A percentile compares a stretch with the other conserved stretches of the same genome.
Evolutionary conservation across 495 filamentous ascomycete genomes (phyloP).

Genomic region (Talaromyces borbonicus): DNA sequence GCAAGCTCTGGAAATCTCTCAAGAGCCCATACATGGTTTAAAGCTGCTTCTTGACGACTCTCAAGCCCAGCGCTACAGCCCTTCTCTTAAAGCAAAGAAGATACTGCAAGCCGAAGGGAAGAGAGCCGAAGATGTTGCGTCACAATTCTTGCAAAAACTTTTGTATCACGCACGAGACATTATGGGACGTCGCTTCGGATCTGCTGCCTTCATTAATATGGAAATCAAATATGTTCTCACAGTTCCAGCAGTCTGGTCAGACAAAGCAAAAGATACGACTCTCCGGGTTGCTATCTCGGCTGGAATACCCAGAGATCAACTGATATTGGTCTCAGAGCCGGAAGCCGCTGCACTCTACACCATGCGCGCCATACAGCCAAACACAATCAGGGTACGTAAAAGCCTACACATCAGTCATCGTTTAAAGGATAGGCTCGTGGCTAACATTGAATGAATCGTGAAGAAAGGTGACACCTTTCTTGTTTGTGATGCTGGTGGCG

Average conservation of each 20-base stretch:
- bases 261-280: constrained; percentile 40
- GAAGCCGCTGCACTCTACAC: constrained; percentile 51
- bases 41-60: constrained; percentile 29
- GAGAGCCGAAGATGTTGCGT: constrained; percentile 23
- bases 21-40: constrained; percentile 20
- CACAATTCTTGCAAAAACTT: constrained; percentile 34
- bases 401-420: not conserved
- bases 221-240: constrained; percentile 34
- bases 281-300: constrained; percentile 35
- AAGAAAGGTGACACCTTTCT: constrained; percentile 38
- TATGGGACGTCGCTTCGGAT: constrained; percentile 24
- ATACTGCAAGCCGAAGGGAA: constrained; percentile 15
- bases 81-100: constrained; percentile 11
- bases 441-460: too few relatives aligned
- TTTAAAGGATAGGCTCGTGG: too few relatives aligned
- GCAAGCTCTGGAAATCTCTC: constrained; percentile 16
- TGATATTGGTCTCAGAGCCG: constrained; percentile 50
- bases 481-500: constrained; percentile 49
- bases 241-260: constrained; percentile 48
- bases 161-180: constrained; percentile 21
- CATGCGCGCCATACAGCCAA: constrained; percentile 24
- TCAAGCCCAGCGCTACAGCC: constrained; percentile 11
- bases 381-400: constrained; percentile 14
- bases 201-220: constrained; percentile 4
- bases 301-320: constrained; percentile 28